Percentiles rank a stretch among this genome's conserved stretches.
phyloP scores from a whole-genome alignment of 2,329 filamentous ascomycete species.

The Aurifilum marmelostoma region DNA sequence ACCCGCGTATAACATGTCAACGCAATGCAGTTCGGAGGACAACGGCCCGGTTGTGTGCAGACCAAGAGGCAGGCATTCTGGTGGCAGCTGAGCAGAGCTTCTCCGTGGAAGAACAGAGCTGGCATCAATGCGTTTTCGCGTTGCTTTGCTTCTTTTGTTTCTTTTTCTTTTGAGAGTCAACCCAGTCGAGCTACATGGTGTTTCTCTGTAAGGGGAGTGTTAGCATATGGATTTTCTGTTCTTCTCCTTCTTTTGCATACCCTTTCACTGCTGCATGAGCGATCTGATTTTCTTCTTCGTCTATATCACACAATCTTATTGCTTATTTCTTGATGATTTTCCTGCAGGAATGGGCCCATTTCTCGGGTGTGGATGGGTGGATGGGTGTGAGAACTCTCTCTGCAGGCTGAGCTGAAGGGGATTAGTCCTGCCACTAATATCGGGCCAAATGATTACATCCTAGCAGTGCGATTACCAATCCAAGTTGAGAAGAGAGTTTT shows the following conservation, averaged over 20 bases:
- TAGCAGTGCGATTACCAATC: not conserved
- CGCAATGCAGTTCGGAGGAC: not conserved
- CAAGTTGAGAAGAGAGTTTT: not conserved
- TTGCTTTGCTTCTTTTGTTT: not conserved
- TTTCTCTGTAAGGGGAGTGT: not conserved
- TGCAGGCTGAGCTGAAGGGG: not conserved
- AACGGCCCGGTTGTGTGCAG: not conserved
- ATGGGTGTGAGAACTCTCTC: not conserved
- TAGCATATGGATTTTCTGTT: conserved; percentile 1
- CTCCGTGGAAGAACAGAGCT: not conserved
- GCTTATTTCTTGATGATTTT: not conserved
- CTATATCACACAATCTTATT: not conserved
- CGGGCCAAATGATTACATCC: not conserved
- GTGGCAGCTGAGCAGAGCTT: not conserved
- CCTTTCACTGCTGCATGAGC: conserved; percentile 16
- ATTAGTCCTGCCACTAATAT: not conserved
- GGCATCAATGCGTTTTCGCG: conserved; percentile 10
- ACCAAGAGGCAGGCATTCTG: not conserved
- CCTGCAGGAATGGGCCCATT: not conserved
- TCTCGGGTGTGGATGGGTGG: not conserved
- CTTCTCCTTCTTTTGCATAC: not conserved
- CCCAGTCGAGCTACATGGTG: not conserved
- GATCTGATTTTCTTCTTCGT: conserved; percentile 1
- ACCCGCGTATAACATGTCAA: conserved; percentile 28
- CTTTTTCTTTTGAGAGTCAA: conserved; percentile 3